These are phyloP conservation scores for Pseudonitzschia delicatissima DNA, from an alignment of 108 stramenopile species.

Conservation along the genomic window DNA sequence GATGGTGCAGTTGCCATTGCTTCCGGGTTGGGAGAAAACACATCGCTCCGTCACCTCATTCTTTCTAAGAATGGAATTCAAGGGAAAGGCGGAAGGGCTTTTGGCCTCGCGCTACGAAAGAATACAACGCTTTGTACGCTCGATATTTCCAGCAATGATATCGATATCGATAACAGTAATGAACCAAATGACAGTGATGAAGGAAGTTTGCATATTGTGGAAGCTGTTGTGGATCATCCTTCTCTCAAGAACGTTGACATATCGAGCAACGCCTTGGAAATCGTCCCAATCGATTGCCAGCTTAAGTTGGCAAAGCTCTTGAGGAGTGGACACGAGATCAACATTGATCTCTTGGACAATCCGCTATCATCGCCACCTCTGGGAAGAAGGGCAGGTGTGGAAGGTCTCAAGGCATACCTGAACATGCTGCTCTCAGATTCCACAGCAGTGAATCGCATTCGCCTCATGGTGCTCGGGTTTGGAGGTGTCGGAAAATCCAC, in stretches of 20 bases:
- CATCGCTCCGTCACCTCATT: background rate
- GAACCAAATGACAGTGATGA: background rate
- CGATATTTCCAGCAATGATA: background rate
- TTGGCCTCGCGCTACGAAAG: background rate
- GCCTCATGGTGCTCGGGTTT: constrained; percentile 1
- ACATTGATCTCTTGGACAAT: background rate
- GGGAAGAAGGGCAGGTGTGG: background rate
- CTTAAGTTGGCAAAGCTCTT: background rate
- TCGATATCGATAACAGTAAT: background rate
- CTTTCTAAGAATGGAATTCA: background rate
- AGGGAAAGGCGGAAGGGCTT: background rate
- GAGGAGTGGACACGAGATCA: background rate
- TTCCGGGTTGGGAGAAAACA: background rate
- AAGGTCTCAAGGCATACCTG: background rate
- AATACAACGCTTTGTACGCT: background rate
- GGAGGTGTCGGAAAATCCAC: background rate
- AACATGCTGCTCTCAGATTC: background rate
- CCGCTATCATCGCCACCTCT: background rate
- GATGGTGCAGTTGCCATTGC: background rate
- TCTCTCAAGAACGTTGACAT: background rate
- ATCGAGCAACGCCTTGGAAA: background rate
- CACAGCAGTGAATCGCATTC: background rate
- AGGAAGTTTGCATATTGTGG: background rate
- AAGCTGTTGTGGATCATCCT: background rate
- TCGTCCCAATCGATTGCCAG: background rate